These are phyloP conservation scores for Boeremia exigua DNA, from an alignment of 2,329 filamentous ascomycete genomes.

Conservation along the genomic window DNA sequence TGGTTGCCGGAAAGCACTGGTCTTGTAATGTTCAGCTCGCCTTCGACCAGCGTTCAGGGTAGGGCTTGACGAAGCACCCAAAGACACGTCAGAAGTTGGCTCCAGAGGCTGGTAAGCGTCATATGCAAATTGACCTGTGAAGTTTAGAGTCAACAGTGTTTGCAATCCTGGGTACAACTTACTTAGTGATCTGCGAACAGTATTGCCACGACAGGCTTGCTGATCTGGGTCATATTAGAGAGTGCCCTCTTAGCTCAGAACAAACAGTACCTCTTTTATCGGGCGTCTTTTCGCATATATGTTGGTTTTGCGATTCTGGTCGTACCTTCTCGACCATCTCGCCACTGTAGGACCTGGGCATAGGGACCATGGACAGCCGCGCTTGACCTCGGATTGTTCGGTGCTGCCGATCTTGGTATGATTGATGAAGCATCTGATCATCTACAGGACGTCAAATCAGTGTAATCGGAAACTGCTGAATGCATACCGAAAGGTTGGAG, in stretches of 20 bases:
- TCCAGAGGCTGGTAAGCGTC: conserved; percentile 22
- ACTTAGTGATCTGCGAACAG: conserved; percentile 16
- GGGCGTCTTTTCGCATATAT: background rate
- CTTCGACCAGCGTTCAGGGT: conserved; percentile 47
- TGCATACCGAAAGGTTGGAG: conserved; percentile 59
- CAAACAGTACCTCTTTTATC: background rate
- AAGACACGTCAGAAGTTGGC: conserved; percentile 40
- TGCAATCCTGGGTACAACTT: background rate
- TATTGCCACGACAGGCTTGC: background rate
- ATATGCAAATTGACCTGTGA: conserved; percentile 32
- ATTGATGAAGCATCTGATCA: conserved; percentile 40
- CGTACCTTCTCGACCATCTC: background rate
- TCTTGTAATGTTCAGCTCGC: conserved; percentile 16
- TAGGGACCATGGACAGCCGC: conserved; percentile 47
- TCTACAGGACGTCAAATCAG: conserved; percentile 35
- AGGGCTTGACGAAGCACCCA: conserved; percentile 49
- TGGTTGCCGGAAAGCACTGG: background rate
- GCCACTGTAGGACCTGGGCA: background rate
- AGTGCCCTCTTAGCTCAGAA: background rate
- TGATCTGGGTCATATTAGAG: conserved; percentile 2
- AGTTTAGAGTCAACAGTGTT: background rate
- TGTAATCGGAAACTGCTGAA: background rate
- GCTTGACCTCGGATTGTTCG: conserved; percentile 45
- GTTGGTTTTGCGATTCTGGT: background rate
- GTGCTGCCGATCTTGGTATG: conserved; percentile 40